Percentiles rank a stretch among this genome's conserved stretches.
phyloP scores from a whole-genome alignment of 106 monocot species.

The Dactylorhiza incarnata region DNA sequence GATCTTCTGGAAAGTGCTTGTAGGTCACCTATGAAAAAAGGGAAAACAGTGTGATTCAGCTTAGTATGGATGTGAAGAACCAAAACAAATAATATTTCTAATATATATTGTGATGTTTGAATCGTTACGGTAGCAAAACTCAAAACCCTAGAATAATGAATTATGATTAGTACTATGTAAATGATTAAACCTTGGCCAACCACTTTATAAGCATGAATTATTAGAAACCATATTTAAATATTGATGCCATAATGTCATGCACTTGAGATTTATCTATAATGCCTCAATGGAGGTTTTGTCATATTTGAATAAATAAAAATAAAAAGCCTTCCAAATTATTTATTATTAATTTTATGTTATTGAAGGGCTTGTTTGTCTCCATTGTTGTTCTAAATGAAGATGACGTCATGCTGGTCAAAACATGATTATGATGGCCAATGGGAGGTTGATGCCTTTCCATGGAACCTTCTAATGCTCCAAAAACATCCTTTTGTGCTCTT shows the following conservation, averaged over 20 bases:
- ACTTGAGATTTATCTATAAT: not conserved
- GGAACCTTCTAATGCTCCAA: not conserved
- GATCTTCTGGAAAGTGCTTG: no score
- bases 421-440: not conserved
- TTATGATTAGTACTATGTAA: no score
- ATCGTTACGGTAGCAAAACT: no score
- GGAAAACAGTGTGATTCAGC: no score
- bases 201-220: not conserved
- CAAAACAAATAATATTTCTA: no score
- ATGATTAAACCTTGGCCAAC: not conserved
- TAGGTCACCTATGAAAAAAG: no score
- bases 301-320: not conserved
- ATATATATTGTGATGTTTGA: no score
- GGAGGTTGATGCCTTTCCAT: not conserved
- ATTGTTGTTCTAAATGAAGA: not conserved
- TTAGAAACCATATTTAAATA: not conserved
- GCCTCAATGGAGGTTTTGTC: not conserved
- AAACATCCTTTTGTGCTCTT: not conserved
- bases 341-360: not conserved
- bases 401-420: constrained; percentile 1
- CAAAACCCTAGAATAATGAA: no score
- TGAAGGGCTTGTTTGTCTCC: not conserved
- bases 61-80: no score
- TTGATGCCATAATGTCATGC: not conserved
- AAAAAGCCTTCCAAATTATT: not conserved